phyloP scores from a whole-genome alignment of 2,329 filamentous ascomycete genomes.

The Fusarium sublunatum region DNA sequence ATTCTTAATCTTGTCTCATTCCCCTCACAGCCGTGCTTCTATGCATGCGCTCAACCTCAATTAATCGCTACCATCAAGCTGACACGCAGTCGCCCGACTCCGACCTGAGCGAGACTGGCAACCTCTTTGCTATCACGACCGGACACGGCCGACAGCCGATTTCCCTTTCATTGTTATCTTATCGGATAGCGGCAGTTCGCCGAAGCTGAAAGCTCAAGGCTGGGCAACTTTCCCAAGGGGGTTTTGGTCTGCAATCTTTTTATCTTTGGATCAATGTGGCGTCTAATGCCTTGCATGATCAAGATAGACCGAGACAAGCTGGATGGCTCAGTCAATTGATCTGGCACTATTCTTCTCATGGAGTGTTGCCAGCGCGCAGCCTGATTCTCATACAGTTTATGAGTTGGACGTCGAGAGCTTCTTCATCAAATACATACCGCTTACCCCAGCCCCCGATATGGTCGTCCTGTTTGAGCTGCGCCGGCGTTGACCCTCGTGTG shows the following conservation, averaged over 20 bases:
- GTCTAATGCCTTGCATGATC: conserved; percentile 6
- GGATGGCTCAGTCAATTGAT: conserved; percentile 26
- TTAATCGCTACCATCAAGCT: neutral
- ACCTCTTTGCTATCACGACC: conserved; percentile 10
- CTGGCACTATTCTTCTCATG: conserved; percentile 10
- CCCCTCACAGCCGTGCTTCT: neutral
- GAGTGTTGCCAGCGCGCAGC: conserved; percentile 1
- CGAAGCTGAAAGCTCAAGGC: conserved; percentile 22
- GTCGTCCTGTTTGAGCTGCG: neutral
- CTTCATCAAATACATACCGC: neutral
- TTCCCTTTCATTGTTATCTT: conserved; percentile 18
- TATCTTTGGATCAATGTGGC: conserved; percentile 24
- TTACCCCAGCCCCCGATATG: neutral
- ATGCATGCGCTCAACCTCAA: neutral
- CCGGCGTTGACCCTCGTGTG: neutral
- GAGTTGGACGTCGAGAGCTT: conserved; percentile 1
- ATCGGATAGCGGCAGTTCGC: conserved; percentile 34
- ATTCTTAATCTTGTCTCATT: neutral
- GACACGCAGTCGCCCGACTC: conserved; percentile 35
- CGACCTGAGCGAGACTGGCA: conserved; percentile 5
- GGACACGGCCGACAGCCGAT: conserved; percentile 40
- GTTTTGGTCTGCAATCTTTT: conserved; percentile 13
- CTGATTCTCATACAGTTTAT: conserved; percentile 1
- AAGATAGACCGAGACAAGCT: conserved; percentile 38
- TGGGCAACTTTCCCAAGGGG: conserved; percentile 19